Percentiles rank a stretch among this genome's conserved stretches.
Conservation (phyloP, 2,329 filamentous ascomycete genomes). For the Colletotrichum lentis region DNA sequence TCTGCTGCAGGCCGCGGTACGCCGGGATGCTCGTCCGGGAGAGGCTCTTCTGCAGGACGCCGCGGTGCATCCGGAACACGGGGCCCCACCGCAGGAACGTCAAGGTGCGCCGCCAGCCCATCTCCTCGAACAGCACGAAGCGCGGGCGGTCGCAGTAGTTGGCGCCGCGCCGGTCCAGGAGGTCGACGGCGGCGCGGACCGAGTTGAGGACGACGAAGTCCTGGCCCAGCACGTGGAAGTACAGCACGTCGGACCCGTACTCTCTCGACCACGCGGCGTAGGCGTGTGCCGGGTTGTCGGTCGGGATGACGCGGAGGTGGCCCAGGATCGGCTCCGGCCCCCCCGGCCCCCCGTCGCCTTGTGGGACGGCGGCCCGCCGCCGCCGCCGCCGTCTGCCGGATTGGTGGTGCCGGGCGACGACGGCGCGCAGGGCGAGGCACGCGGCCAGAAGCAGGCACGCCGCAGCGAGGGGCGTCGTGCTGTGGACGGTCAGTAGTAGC, state of each 20-base stretch:
- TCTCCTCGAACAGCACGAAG: conserved; percentile 53
- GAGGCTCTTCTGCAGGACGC: conserved; percentile 54
- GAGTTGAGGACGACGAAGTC: conserved; percentile 55
- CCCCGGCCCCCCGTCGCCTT: too few relatives aligned
- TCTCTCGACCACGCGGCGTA: conserved; percentile 45
- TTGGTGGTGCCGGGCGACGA: conserved; percentile 1
- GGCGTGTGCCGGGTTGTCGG: conserved; percentile 45
- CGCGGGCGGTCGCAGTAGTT: conserved; percentile 56
- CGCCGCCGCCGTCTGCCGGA: neutral
- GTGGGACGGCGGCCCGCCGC: too few relatives aligned
- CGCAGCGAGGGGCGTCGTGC: conserved; percentile 6
- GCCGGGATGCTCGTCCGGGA: conserved; percentile 48
- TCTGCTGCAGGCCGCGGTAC: conserved; percentile 44
- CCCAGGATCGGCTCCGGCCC: conserved; percentile 56
- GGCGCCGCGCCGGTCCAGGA: conserved; percentile 55
- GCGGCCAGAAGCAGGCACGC: conserved; percentile 26
- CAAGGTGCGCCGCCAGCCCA: conserved; percentile 57
- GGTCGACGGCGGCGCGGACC: conserved; percentile 51
- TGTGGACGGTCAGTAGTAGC: neutral
- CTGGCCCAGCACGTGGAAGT: conserved; percentile 45
- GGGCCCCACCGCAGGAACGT: conserved; percentile 55
- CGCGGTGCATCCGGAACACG: conserved; percentile 54
- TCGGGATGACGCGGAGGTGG: conserved; percentile 54
- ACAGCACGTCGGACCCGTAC: conserved; percentile 60
- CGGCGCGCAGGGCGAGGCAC: neutral